phyloP scores from a whole-genome alignment of 768 basidiomycete genomes.

The Plicaturopsis crispa region DNA sequence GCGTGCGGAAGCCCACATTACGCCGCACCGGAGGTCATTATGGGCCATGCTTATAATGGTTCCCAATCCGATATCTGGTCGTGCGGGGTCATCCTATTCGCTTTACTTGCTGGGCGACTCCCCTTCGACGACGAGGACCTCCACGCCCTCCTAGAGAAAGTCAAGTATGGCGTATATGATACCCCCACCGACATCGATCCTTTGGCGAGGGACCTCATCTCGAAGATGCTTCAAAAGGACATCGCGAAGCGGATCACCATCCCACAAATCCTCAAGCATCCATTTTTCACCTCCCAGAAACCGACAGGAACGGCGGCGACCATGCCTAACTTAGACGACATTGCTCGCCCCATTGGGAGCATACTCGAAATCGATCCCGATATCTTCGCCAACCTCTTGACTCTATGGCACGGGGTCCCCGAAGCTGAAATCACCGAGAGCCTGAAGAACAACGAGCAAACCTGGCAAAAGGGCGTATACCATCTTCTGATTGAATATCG shows the following conservation, averaged over 20 bases:
- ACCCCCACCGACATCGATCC: constrained; percentile 68
- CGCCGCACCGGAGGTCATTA: constrained; percentile 86
- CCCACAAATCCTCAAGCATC: constrained; percentile 70
- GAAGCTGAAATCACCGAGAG: constrained; percentile 69
- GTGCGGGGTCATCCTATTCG: constrained; percentile 89
- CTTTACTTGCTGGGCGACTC: constrained; percentile 78
- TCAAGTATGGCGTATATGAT: constrained; percentile 63
- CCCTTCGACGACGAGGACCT: constrained; percentile 92
- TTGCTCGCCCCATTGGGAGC: constrained; percentile 60
- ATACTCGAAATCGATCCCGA: constrained; percentile 74
- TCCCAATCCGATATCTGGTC: constrained; percentile 94
- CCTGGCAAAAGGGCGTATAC: constrained; percentile 97
- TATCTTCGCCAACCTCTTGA: constrained; percentile 83
- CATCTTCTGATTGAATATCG: constrained; percentile 84
- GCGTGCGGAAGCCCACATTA: constrained; percentile 95
- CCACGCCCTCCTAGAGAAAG: constrained; percentile 68
- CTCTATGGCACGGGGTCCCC: constrained; percentile 81
- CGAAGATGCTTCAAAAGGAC: constrained; percentile 75
- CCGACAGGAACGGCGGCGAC: constrained; percentile 34
- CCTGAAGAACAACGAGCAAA: constrained; percentile 59
- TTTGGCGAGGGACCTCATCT: constrained; percentile 69
- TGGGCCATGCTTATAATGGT: constrained; percentile 79
- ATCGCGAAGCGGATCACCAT: constrained; percentile 74
- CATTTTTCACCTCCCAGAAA: constrained; percentile 60
- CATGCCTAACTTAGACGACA: constrained; percentile 56